Percentiles rank a stretch among this genome's conserved stretches.
Evolutionary conservation across 2,329 filamentous ascomycete genomes (phyloP).

Genomic region (Aspergillus sp.): DNA sequence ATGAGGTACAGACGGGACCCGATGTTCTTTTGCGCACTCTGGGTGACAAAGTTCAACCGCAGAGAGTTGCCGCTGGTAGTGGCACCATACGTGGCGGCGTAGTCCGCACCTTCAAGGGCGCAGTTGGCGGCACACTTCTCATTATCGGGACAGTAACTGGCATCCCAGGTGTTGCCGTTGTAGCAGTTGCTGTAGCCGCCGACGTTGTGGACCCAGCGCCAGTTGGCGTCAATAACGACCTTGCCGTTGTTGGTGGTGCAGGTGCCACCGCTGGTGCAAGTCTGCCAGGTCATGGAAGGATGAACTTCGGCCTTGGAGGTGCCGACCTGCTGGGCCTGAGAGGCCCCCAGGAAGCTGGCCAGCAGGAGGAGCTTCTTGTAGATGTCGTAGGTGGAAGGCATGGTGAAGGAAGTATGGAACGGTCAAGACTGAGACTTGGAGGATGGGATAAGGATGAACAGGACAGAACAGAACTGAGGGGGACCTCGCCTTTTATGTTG

Average conservation of each 20-base stretch:
- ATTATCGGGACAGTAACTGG: conserved; percentile 48
- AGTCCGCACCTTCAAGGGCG: conserved; percentile 57
- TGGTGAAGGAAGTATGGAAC: not conserved
- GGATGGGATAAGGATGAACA: not conserved
- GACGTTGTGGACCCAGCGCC: conserved; percentile 56
- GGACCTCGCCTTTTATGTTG: not conserved
- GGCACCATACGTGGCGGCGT: conserved; percentile 52
- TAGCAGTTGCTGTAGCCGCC: conserved; percentile 56
- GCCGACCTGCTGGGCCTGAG: conserved; percentile 21
- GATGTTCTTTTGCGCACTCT: conserved; percentile 34
- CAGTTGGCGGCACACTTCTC: conserved; percentile 55
- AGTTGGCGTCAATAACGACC: conserved; percentile 56
- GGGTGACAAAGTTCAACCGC: conserved; percentile 48
- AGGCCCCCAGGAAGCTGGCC: conserved; percentile 9
- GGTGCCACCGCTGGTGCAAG: conserved; percentile 48
- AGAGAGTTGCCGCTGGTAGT: conserved; percentile 49
- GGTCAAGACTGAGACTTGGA: not conserved
- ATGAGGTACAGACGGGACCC: conserved; percentile 63
- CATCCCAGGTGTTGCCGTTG: conserved; percentile 52
- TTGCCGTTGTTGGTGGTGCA: conserved; percentile 52
- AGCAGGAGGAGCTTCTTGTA: conserved; percentile 17
- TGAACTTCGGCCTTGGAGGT: conserved; percentile 33
- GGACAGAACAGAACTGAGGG: not conserved
- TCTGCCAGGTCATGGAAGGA: conserved; percentile 51
- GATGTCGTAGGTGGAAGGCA: conserved; percentile 12